Conservation (phyloP, 2,329 filamentous ascomycete genomes). For the Fusarium floridanum region DNA sequence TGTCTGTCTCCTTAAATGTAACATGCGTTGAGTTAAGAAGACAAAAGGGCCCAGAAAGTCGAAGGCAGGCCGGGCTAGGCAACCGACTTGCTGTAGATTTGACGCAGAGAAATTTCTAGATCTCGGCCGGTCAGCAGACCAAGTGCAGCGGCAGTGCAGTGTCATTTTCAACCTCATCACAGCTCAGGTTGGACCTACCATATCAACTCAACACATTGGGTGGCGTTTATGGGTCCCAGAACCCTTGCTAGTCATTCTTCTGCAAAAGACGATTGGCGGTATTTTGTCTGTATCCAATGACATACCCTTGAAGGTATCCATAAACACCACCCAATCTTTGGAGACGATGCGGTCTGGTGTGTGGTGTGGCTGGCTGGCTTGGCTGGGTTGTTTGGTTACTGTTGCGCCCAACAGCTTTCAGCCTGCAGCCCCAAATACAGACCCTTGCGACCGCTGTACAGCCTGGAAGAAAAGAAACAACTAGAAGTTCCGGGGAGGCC, state of each 20-base stretch:
- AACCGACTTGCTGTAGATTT: no score
- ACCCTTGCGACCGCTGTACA: background rate
- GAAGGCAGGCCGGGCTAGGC: no score
- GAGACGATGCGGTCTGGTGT: background rate
- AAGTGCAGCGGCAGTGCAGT: no score
- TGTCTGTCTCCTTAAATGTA: background rate
- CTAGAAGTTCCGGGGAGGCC: background rate
- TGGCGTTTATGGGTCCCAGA: background rate
- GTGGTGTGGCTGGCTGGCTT: background rate
- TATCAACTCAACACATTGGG: background rate
- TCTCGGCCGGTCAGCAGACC: background rate
- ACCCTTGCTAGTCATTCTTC: background rate
- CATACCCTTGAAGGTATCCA: background rate
- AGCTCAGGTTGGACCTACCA: no score
- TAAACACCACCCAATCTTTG: background rate
- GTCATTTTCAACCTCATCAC: no score
- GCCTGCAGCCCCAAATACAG: background rate
- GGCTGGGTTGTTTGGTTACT: background rate
- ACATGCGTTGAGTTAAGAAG: background rate
- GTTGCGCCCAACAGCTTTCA: background rate
- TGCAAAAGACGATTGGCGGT: background rate
- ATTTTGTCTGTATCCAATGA: background rate
- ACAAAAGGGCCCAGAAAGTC: background rate
- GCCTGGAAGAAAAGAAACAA: background rate
- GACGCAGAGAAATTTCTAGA: background rate